Evolutionary conservation across 495 filamentous ascomycete genomes (phyloP).

Genomic region (Massariosphaeria phaeospora): DNA sequence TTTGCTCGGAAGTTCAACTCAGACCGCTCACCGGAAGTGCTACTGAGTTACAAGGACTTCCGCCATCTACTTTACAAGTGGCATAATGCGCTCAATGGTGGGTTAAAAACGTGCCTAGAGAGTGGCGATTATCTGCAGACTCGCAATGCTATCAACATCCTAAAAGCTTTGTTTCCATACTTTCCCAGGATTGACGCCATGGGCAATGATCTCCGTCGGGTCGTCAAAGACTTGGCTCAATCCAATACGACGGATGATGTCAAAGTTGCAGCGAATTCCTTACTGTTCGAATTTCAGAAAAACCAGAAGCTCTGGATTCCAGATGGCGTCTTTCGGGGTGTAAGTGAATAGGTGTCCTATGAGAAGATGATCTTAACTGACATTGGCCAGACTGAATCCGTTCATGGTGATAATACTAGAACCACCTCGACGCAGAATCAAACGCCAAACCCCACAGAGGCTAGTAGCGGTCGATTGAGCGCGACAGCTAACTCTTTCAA

Average conservation of each 20-base stretch:
- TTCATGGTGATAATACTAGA: no score
- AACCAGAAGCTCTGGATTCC: constrained; percentile 77
- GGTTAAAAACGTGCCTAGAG: constrained; percentile 71
- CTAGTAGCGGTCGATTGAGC: background rate
- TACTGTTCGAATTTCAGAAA: constrained; percentile 75
- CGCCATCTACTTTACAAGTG: constrained; percentile 79
- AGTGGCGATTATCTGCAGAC: constrained; percentile 96
- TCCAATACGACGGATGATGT: constrained; percentile 80
- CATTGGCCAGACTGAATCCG: no score
- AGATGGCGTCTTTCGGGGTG: no score
- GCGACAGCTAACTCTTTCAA: constrained; percentile 35
- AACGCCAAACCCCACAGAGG: constrained; percentile 27
- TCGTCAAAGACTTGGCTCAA: constrained; percentile 60
- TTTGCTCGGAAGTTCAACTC: constrained; percentile 60
- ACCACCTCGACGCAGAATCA: constrained; percentile 20
- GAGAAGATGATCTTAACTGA: no score
- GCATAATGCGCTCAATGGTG: constrained; percentile 72
- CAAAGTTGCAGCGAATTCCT: constrained; percentile 78
- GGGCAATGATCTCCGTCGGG: constrained; percentile 63
- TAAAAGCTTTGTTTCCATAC: constrained; percentile 69
- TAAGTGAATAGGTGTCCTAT: no score
- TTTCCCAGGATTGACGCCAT: constrained; percentile 90
- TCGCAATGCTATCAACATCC: constrained; percentile 85
- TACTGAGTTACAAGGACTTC: constrained; percentile 81
- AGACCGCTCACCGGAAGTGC: constrained; percentile 56